Evolutionary conservation across 192 early-diverging fungal genomes (phyloP).

Genomic region (Kappamyces sp.): DNA sequence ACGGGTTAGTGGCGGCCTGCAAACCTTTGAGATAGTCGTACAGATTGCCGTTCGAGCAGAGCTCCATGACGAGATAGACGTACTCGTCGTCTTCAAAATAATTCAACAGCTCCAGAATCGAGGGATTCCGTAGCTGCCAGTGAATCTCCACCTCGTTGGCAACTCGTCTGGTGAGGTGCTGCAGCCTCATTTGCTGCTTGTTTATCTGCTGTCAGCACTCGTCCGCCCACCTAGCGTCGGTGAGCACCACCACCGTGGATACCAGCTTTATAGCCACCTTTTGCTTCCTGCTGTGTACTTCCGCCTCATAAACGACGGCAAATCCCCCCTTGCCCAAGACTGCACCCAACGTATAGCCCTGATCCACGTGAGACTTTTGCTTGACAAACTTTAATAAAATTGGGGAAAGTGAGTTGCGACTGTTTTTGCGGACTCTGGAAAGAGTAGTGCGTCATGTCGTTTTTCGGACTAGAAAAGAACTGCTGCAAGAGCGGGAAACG

Average conservation of each 20-base stretch:
- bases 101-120: constrained; percentile 52
- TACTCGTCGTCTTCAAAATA: constrained; percentile 63
- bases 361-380: constrained; percentile 26
- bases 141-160: constrained; percentile 63
- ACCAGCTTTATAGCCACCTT: constrained; percentile 52
- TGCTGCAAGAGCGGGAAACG: background rate
- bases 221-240: constrained; percentile 10
- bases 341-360: constrained; percentile 34
- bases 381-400: constrained; percentile 4
- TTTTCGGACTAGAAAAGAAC: background rate
- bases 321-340: constrained; percentile 45
- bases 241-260: background rate
- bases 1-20: no score
- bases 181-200: constrained; percentile 34
- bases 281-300: constrained; percentile 16
- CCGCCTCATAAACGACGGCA: constrained; percentile 40
- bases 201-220: constrained; percentile 32
- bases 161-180: constrained; percentile 44
- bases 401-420: background rate
- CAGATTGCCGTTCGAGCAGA: constrained; percentile 51
- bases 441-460: background rate
- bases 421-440: background rate
- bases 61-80: constrained; percentile 72
- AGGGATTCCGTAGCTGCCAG: constrained; percentile 48
- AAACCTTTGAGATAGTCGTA: constrained; percentile 35